Evolutionary conservation across 257 asterid genomes (phyloP), one percentile per base, ranked within the genome.

Genomic region (Solanum pinnatisectum): DNA sequence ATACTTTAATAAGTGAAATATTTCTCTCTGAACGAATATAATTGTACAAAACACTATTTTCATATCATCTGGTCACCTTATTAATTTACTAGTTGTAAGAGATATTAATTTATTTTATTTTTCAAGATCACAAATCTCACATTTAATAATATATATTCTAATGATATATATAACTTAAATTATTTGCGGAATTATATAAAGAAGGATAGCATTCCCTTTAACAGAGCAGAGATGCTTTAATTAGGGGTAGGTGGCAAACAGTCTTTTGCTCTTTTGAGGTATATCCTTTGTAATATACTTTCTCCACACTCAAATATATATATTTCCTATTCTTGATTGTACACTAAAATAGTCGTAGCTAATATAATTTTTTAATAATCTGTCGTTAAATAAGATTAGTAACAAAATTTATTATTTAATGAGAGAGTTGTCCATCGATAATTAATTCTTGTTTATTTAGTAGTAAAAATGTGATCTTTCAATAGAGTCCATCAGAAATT

Each of bases 241-340:
- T 44, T 42, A 49, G 5, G 60, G 40, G 60, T 78, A 78, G 63
- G 81, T 67, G 37, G 49, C 32, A 40, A 52, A 74, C 82, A 32
- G 27, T 79, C 60, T 46, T 42, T n/a, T 63, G 25, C 7, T n/a
- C 79, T n/a, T 37, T 23, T 23, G 32, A 35, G 90, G 90, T 68
- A 79, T 88, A 88, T 86, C 76, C 88, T 78, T 0, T 49, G 52
- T 86, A 86, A 86, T 88, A 86, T 88, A 78, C 90, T 72, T 76
- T 60, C 36, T 77, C 83, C 74, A 13, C 39, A 44, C 77, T 56
- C 25, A 68, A 16, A 16, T 68, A 68, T 5, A 11, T 67, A 10
- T 68, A 68, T 68, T 25, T 68, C 35, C 74, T 8, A 68, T 65
- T 65, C 18, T 63, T 25, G 33, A 12, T 65, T 1, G 70, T 23